Evolutionary conservation across 192 early-diverging fungal genomes (phyloP).

Genomic region (Podila clonocystis): DNA sequence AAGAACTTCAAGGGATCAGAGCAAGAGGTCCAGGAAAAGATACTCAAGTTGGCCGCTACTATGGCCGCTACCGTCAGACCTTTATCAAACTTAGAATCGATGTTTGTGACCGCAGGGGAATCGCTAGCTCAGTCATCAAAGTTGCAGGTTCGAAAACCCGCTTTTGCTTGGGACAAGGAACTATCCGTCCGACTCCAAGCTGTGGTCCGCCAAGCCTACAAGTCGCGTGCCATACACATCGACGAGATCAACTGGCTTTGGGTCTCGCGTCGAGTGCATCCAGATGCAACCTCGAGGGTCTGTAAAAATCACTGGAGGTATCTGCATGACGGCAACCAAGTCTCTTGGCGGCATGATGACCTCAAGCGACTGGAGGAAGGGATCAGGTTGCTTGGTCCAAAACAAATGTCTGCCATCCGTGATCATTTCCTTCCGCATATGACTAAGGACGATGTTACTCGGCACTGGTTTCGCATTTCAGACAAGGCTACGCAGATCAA

Average conservation of each 20-base stretch:
- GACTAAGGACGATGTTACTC: constrained; percentile 32
- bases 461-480: constrained; percentile 38
- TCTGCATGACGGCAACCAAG: constrained; percentile 9
- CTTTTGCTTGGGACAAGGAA: constrained; percentile 38
- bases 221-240: constrained; percentile 9
- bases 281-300: constrained; percentile 7
- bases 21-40: background rate
- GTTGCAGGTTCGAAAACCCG: background rate
- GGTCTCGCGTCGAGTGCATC: constrained; percentile 20
- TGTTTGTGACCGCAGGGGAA: too few species aligned
- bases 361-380: constrained; percentile 31
- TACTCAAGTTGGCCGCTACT: background rate
- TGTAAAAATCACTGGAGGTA: constrained; percentile 42
- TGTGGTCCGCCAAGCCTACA: constrained; percentile 20
- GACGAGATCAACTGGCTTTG: constrained; percentile 42
- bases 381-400: constrained; percentile 25
- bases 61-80: background rate
- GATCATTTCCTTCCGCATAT: constrained; percentile 34
- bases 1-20: constrained; percentile 2
- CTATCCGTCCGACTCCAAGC: constrained; percentile 29
- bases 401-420: constrained; percentile 14
- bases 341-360: constrained; percentile 25
- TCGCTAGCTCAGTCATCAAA: too few species aligned
- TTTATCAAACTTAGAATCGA: too few species aligned
- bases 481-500: constrained; percentile 26